Base-by-base conservation (phyloP, 768 basidiomycete genomes). In the Lentinus brumalis region DNA sequence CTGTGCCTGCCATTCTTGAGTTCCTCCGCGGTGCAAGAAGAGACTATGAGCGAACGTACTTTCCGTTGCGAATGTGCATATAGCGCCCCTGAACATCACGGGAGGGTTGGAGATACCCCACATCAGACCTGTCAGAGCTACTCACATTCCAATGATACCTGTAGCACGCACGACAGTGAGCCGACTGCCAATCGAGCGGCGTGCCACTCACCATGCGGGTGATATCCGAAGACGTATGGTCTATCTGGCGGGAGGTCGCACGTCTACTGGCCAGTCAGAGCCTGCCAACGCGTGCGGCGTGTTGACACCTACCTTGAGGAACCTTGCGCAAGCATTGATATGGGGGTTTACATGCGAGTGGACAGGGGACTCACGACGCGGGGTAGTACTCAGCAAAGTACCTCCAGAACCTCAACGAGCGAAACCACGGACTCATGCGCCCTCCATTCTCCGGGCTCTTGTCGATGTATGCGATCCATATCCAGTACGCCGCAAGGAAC, bases 101-200 rank as follows among this genome's bases (percentile, higher is more conserved):
- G 26, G 14, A 35, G 35, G 35, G 35, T 35, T 35, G 26, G 46
- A 44, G 9, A 44, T 49, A 21, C 9, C 8, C 35, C 18, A 26
- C 29, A 49, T 46, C 45, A 44, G 8, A 38, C 11, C 31, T 12
- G 44, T 31, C 12, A 8, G 50, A 16, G n/a, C 53, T 10, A 75
- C 90, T 69, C 79, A 96, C 95, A 97, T 98, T 68, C 96, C 96
- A 72, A 99, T 98, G 66, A 99, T 98, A 42, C 95, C 93, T 95
- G 65, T 30, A 30, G 11, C 8, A 42, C 26, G 35, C 38, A 12
- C 53, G 44, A 39, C 35, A 35, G 53, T 55, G 10, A 60, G 42
- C 41, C 12, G 29, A 21, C 14, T 4, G 45, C 47, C 31, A 38
- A 4, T 61, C 21, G 39, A 46, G 18, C 26, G n/a, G 21, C 15